Base-by-base conservation (phyloP, 805 yeast species). In the Hemisphaericaspora nanyangensis region DNA sequence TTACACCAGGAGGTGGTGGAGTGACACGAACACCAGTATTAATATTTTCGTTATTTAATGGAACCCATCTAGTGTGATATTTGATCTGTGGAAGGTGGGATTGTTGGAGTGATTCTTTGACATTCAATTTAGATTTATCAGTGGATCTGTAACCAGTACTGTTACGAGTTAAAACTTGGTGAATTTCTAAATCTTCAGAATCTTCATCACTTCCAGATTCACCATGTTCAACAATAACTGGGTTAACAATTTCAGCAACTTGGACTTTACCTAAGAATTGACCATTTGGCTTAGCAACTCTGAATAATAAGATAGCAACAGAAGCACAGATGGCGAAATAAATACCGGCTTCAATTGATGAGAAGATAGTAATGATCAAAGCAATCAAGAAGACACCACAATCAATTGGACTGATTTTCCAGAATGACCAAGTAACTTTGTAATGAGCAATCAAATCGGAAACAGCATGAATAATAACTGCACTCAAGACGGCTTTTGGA, bases 401-500 rank as follows among this genome's bases (percentile, higher is more conserved):
- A 60, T 87, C 96, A 19, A 85, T 45, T 20, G 96, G 96, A 35
- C 79, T 65, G 41, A 83, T 75, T 47, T 70, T 74, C 82, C 86
- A 90, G 57, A 85, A 74, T 47, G 70, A 75, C 76, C 76, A 76
- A 7, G 89, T 75, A 18, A 82, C 76, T 49, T 72, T 73, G 58
- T 78, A 85, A 37, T 80, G 72, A 2, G 95, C 82, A 43, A 88
- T 62, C 60, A 90, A 74, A 61, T 89, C 96, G 37, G 86, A 76
- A 15, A 90, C 97, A 20, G 96, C 95, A 61, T 90, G 96, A 55
- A 90, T 90, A 48, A 90, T 90, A 47, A 90, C 79, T 2, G 96
- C 96, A 47, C 82, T 72, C 40, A 90, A 70, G 3, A 91, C 80
- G 7, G 96, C 95, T 51, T 85, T 86, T 36, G 97, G 96, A 61